phyloP scores from a whole-genome alignment of 257 asterid species.

The Nicotiana attenuata region DNA sequence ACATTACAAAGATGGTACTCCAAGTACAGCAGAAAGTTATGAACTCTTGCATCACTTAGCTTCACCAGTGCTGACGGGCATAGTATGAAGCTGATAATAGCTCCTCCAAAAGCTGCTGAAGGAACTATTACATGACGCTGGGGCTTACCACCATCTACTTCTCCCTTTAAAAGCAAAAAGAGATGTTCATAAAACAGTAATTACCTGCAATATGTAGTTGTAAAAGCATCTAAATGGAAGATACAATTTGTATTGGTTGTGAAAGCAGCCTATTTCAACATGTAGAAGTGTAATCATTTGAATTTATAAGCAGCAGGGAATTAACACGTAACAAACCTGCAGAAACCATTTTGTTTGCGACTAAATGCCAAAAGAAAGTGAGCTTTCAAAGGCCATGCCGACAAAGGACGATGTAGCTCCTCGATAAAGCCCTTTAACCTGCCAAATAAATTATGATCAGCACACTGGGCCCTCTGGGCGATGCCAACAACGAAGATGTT shows the following conservation, averaged over 20 bases:
- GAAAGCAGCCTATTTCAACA: not conserved
- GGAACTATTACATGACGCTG: slow-evolving; percentile 64
- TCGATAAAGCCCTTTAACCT: slow-evolving; percentile 87
- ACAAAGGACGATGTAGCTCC: slow-evolving; percentile 91
- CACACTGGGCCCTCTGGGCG: not conserved
- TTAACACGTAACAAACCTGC: slow-evolving; percentile 46
- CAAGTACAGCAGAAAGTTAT: not conserved
- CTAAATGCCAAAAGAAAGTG: slow-evolving; percentile 87
- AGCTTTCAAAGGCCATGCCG: slow-evolving; percentile 92
- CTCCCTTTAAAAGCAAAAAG: slow-evolving; percentile 46
- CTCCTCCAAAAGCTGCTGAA: slow-evolving; percentile 80
- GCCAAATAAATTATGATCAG: slow-evolving; percentile 15
- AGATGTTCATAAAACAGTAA: slow-evolving; percentile 5
- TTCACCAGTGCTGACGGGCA: slow-evolving; percentile 91
- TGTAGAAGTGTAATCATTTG: not conserved
- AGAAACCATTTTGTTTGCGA: slow-evolving; percentile 72
- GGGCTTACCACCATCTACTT: slow-evolving; percentile 46
- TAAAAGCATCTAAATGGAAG: not conserved
- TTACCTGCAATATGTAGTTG: not conserved
- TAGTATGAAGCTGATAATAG: slow-evolving; percentile 68
- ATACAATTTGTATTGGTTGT: not conserved
- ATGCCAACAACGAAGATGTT: not conserved
- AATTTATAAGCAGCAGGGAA: not conserved
- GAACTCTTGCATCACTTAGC: slow-evolving; percentile 38
- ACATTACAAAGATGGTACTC: slow-evolving; percentile 15